Evolutionary conservation across 345 rosid species (phyloP).

Genomic region (Xanthoceras sorbifolium): DNA sequence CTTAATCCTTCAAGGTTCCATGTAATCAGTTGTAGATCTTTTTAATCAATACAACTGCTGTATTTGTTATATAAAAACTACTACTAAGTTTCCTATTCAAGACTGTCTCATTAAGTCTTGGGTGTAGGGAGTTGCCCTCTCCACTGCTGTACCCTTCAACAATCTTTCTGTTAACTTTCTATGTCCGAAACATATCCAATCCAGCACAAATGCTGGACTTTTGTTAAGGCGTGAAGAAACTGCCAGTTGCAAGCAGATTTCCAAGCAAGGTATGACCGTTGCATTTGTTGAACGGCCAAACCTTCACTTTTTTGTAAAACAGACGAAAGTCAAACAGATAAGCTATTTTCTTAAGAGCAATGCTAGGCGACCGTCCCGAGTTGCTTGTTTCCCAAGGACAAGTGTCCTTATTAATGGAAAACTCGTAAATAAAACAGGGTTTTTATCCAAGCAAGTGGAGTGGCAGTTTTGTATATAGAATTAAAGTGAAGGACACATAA

Average conservation of each 20-base stretch:
- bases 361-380: background rate
- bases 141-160: background rate
- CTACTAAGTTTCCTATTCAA: background rate
- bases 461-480: background rate
- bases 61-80: background rate
- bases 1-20: background rate
- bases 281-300: slow-evolving; percentile 1
- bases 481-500: background rate
- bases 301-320: background rate
- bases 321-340: background rate
- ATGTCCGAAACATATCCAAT: background rate
- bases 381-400: background rate
- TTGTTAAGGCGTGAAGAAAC: background rate
- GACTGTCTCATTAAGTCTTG: background rate
- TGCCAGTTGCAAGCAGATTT: background rate
- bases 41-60: background rate
- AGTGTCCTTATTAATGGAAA: background rate
- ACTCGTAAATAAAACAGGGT: background rate
- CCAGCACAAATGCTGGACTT: background rate
- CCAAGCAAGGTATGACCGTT: background rate
- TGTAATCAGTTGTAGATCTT: background rate
- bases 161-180: background rate
- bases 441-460: background rate
- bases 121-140: background rate
- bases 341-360: background rate